Evolutionary conservation across 805 yeast genomes (phyloP), one percentile per base, ranked within the genome.

Genomic region (Candida maesae): DNA sequence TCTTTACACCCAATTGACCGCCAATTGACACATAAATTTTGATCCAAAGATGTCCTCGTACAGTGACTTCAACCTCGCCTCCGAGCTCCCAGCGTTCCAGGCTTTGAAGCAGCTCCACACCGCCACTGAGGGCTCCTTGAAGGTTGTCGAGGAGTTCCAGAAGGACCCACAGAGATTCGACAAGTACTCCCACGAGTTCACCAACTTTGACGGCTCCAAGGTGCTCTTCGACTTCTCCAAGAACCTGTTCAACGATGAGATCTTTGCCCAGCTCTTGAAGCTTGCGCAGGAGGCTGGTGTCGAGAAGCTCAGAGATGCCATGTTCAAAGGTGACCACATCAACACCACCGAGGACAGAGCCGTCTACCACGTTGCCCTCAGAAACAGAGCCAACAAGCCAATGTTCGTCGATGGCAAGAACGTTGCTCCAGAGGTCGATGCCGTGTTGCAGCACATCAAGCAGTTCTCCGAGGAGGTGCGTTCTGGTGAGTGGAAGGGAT

Each of bases 311-410:
- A 81, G 98, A 66, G 95, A 91, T 59, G 86, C 76, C 42, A 81
- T 93, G 89, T 93, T 93, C 62, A 76, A 76, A 23, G 99, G 99
- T 65, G 85, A 80, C 46, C 89, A 87, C 70, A 89, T 93, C 75
- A 93, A 93, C 76, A 78, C 78, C 70, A 93, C 99, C 47, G 99
- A 93, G 71, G 84, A 80, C 68, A 79, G 96, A 68, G 98, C 99
- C 30, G 99, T 93, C 35, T 93, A 76, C 76, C 99, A 93, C 71
- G 87, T 81, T 57, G 99, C 98, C 26, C 78, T 93, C 58, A 84
- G 99, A 78, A 91, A 95, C 79, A 84, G 93, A 68, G 73, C 93
- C 44, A 67, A 79, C 70, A 82, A 77, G 67, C 79, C 80, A 49
- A 83, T 93, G 95, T 66, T 64, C 49, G 98, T 90, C 47, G 96